Evolutionary conservation across 2,329 filamentous ascomycete genomes (phyloP).

Genomic region (Fusarium praegraminearum): DNA sequence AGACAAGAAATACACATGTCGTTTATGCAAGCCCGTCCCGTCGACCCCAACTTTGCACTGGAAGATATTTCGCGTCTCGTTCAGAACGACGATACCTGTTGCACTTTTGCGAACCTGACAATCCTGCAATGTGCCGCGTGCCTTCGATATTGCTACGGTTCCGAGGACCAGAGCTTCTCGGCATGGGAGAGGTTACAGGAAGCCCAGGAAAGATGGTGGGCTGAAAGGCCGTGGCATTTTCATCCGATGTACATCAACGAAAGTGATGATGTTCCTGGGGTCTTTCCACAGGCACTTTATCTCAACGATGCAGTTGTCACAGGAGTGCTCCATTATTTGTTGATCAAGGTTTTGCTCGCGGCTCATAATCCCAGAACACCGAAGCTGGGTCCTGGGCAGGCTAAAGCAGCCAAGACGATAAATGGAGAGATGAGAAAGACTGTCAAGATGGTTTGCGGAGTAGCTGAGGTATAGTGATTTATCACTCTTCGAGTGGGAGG

Average conservation of each 20-base stretch:
- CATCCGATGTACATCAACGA: conserved; percentile 44
- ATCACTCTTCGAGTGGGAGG: background rate
- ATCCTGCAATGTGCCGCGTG: conserved; percentile 48
- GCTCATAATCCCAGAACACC: conserved; percentile 48
- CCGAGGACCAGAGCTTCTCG: conserved; percentile 43
- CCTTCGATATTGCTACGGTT: conserved; percentile 48
- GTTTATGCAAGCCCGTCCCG: conserved; percentile 47
- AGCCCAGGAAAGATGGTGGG: conserved; percentile 48
- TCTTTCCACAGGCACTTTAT: conserved; percentile 44
- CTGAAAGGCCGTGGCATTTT: conserved; percentile 48
- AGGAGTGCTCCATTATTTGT: conserved; percentile 47
- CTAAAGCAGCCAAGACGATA: conserved; percentile 42
- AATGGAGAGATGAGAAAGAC: conserved; percentile 49
- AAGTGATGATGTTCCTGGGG: background rate
- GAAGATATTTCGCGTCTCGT: conserved; percentile 41
- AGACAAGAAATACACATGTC: conserved; percentile 50
- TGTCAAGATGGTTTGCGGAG: conserved; percentile 47
- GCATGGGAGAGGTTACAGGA: conserved; percentile 41
- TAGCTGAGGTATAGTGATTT: conserved; percentile 43
- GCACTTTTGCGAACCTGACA: conserved; percentile 45
- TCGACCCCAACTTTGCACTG: conserved; percentile 46
- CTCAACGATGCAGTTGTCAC: conserved; percentile 49
- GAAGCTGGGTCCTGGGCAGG: conserved; percentile 45
- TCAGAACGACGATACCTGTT: conserved; percentile 43
- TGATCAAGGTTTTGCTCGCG: conserved; percentile 46